Conservation (phyloP, 1,284 basidiomycete genomes). For the Coriolopsis trogii region DNA sequence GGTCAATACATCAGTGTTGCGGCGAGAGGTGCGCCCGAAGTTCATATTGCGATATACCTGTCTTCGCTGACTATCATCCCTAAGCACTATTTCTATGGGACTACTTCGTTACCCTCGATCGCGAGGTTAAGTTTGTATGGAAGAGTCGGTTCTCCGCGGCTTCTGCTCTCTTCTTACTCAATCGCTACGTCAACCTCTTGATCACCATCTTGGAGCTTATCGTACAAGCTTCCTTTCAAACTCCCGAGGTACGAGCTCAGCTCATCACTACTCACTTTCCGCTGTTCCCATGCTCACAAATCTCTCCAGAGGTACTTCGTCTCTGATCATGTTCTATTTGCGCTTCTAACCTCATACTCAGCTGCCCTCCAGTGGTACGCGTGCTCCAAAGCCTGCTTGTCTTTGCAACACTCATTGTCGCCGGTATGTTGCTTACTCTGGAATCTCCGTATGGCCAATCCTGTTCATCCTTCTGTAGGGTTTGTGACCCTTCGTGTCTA, state of each 20-base stretch:
- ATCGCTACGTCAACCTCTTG: slow-evolving; percentile 21
- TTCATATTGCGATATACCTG: not conserved
- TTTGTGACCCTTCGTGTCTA: slow-evolving; percentile 15
- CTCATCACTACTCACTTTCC: not conserved
- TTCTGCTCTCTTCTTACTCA: slow-evolving; percentile 15
- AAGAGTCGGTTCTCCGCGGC: slow-evolving; percentile 7
- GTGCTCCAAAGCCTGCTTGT: slow-evolving; percentile 7
- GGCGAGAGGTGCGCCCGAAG: slow-evolving; percentile 8
- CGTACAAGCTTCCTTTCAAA: slow-evolving; percentile 14
- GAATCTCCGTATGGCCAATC: not conserved
- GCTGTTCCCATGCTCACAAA: too few species aligned
- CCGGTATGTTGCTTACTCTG: not conserved
- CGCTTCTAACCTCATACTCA: not conserved
- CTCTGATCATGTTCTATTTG: not conserved
- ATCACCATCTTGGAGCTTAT: slow-evolving; percentile 12
- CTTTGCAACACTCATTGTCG: slow-evolving; percentile 3
- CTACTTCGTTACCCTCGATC: slow-evolving; percentile 16
- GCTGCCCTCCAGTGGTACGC: slow-evolving; percentile 13
- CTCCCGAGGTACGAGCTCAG: not conserved
- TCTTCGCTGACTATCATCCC: not conserved
- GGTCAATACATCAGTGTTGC: slow-evolving; percentile 11
- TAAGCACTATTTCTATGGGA: slow-evolving; percentile 15
- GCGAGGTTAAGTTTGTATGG: slow-evolving; percentile 19
- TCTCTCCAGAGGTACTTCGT: not conserved
- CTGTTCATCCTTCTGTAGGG: not conserved